Evolutionary conservation across 1,284 basidiomycete genomes (phyloP).

Genomic region (Puccinia hordei): DNA sequence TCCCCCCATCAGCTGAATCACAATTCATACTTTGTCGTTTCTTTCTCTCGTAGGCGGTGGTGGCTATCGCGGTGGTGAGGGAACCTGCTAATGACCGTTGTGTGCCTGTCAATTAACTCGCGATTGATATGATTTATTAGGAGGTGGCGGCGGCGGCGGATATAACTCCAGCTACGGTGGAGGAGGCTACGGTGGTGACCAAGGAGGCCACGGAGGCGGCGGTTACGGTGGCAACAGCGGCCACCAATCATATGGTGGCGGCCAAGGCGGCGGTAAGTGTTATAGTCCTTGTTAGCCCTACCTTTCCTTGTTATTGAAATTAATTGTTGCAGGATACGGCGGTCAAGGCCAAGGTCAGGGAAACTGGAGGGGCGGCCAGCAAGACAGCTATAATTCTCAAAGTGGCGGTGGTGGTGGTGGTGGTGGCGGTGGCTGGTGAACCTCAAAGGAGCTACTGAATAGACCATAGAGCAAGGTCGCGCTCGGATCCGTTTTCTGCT

Average conservation of each 20-base stretch:
- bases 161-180: conserved; percentile 11
- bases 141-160: conserved; percentile 29
- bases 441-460: not conserved
- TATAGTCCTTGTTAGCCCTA: too few species aligned
- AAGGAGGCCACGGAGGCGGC: not conserved
- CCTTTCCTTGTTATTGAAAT: not conserved
- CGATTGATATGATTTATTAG: not conserved
- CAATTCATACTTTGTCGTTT: not conserved
- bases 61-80: conserved; percentile 32
- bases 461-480: not conserved
- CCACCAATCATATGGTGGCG: conserved; percentile 17
- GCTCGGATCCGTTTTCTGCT: not conserved
- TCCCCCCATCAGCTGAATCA: not conserved
- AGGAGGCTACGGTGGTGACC: conserved; percentile 27
- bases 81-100: not conserved
- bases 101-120: not conserved
- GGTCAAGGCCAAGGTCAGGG: conserved; percentile 6
- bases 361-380: conserved; percentile 11
- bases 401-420: conserved; percentile 10
- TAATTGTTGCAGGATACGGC: not conserved
- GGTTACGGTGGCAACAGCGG: conserved; percentile 55
- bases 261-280: conserved; percentile 38
- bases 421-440: conserved; percentile 37
- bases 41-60: not conserved
- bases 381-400: not conserved